Base-by-base conservation (phyloP, 306 rosid genomes). In the Prinsepia uniflora region DNA sequence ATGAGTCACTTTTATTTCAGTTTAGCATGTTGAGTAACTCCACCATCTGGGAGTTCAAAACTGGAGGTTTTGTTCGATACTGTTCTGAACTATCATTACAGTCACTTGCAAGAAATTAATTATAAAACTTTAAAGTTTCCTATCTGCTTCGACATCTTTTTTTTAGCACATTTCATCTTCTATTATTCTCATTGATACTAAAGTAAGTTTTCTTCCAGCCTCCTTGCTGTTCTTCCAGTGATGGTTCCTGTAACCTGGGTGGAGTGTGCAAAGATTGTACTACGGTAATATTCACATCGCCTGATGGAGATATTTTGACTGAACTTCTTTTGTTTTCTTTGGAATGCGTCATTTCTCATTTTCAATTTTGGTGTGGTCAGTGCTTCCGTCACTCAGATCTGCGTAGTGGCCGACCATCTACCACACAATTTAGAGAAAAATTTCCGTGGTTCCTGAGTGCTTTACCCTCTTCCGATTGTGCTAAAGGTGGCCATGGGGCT, bases 401-500 rank as follows among this genome's bases (percentile, higher is more conserved):
- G 71, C 82, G 18, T 7, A 79, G 73, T 61, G 95, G 85, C 48
- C 90, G 96, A 36, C 97, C 99, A 30, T 89, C 99, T 75, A 91
- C 96, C 2, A 10, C 72, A 63, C 97, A 94, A 70, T 94, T 94
- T 76, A 82, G 72, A 83, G 97, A 89, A 74, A 94, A 94, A 83
- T 81, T 94, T 66, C 97, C 99, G 10, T 94, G 99, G 99, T 91
- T 94, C 79, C 95, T 94, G 41, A 74, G 79, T 81, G 90, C 99
- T 83, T 82, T 94, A 39, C 99, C 99, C 59, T 94, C 97, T 79
- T 92, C 96, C 59, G 99, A 90, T 66, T 94, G 99, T 87, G 97
- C 99, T 63, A 94, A 94, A 86, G 99, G 99, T 68, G 99, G 99
- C 82, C 99, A 91, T 55, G 99, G 99, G 78, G 99, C 97, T 60